These are phyloP conservation scores for Beauveria rudraprayagi DNA, from an alignment of 2,329 filamentous ascomycete species.

Conservation along the genomic window DNA sequence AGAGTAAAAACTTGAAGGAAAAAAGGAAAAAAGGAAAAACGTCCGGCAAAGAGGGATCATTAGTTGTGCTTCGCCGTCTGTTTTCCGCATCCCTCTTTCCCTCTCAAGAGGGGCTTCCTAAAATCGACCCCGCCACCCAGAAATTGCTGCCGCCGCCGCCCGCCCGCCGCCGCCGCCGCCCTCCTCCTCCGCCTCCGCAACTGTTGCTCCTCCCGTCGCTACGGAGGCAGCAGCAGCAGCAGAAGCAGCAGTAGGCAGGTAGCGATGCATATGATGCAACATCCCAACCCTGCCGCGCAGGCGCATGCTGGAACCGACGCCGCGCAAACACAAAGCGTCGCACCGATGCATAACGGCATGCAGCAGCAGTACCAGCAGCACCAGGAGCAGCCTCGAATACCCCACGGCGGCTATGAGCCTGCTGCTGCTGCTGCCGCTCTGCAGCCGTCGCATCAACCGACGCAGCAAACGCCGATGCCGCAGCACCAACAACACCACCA, in stretches of 20 bases:
- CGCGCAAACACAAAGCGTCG: neutral
- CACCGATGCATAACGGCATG: neutral
- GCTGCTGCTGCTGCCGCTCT: neutral
- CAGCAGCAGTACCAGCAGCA: neutral
- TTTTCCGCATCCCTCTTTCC: too few relatives aligned
- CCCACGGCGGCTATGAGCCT: neutral
- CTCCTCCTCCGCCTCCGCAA: too few relatives aligned
- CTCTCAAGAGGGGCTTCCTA: too few relatives aligned
- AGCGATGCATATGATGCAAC: neutral
- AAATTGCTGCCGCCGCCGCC: too few relatives aligned
- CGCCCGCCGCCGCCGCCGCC: neutral
- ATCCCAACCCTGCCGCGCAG: neutral
- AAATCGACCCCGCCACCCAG: too few relatives aligned
- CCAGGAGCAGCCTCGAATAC: neutral
- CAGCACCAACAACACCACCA: neutral
- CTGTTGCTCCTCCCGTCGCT: neutral
- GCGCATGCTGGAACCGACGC: neutral
- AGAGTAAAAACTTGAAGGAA: too few relatives aligned
- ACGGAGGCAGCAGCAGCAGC: neutral
- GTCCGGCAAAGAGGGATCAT: too few relatives aligned
- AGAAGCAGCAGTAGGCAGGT: neutral
- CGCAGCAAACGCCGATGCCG: neutral
- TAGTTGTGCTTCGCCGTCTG: too few relatives aligned
- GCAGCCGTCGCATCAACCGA: slow-evolving; percentile 1
- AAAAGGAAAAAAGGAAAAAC: too few relatives aligned